Evolutionary conservation across 768 basidiomycete genomes (phyloP), one percentile per base, ranked within the genome.

Genomic region (Collybiopsis confluens): DNA sequence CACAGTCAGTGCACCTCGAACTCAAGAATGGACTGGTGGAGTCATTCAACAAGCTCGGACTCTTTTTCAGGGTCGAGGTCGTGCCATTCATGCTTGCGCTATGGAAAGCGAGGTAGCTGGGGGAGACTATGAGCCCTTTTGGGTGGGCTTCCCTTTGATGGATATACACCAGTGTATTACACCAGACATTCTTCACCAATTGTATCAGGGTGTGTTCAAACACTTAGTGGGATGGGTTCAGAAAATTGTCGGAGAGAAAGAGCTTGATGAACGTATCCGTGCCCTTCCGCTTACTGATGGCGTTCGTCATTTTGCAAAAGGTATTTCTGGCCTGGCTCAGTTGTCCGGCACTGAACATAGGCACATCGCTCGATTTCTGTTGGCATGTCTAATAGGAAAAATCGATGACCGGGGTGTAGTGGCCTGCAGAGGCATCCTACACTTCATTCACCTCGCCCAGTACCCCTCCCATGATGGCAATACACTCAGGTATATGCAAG

Each of bases 141-240:
- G 78, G 77, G 54, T 54, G 5, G 51, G 70, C 33, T 62, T 79
- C 2, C 76, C 74, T 0, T 69, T 65, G 54, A 49, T 60, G 37
- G 55, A 79, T 57, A 78, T 80, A 26, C 75, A 72, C 57, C 23
- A 36, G 0, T 65, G 66, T 4, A 65, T 81, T 40, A 74, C 74
- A 0, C 76, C 79, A 0, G 73, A 80, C 56, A 56, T 78, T 23
- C 68, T 81, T 1, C 78, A 81, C 55, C 75, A 80, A 55, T 54
- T 80, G 0, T 71, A 75, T 54, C 76, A 81, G 58, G 79, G 79
- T 0, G 55, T 77, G 2, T 62, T 79, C 58, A 75, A 75, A 47
- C 75, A 78, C 51, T 46, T 76, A 0, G 60, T 75, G 1, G 44
- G 45, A 0, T 80, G 76, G 77, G 54, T 64, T 11, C 52, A 59